These are phyloP conservation scores for Aspergillus sp. DNA, from an alignment of 2,329 filamentous ascomycete genomes.

Conservation along the genomic window DNA sequence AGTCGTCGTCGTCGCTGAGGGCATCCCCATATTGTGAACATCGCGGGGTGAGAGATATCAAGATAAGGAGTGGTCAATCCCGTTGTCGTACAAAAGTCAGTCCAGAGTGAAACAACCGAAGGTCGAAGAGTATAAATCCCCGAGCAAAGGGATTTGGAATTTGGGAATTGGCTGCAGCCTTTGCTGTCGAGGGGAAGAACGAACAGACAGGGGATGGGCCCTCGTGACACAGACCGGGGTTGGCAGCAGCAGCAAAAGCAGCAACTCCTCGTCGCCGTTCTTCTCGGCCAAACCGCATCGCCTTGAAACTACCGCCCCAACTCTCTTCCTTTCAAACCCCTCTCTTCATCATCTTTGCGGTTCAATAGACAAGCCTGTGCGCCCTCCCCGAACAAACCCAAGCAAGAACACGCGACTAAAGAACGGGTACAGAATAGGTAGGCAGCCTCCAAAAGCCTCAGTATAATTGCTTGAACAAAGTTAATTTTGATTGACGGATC, in stretches of 20 bases:
- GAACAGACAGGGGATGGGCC: slow-evolving; percentile 7
- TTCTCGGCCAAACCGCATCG: neutral
- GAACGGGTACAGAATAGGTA: neutral
- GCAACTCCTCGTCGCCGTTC: neutral
- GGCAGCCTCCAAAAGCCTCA: neutral
- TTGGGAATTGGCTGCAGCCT: slow-evolving; percentile 10
- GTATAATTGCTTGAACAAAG: slow-evolving; percentile 6
- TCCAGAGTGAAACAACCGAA: neutral
- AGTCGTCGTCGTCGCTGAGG: neutral
- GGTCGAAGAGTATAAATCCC: slow-evolving; percentile 7
- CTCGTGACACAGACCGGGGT: slow-evolving; percentile 9
- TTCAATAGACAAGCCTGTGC: neutral
- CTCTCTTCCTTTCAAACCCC: neutral
- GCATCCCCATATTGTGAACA: neutral
- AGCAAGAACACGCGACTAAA: neutral
- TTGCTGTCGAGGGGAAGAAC: slow-evolving; percentile 3
- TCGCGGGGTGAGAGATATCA: neutral
- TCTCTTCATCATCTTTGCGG: neutral
- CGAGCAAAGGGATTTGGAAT: neutral
- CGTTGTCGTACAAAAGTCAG: slow-evolving; percentile 5
- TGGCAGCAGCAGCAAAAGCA: slow-evolving; percentile 3
- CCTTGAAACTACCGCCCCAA: neutral
- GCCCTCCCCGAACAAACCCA: neutral
- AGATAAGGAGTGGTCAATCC: slow-evolving; percentile 1
- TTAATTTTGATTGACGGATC: slow-evolving; percentile 4